phyloP scores from a whole-genome alignment of 306 rosid species.

The Canavalia ensiformis region DNA sequence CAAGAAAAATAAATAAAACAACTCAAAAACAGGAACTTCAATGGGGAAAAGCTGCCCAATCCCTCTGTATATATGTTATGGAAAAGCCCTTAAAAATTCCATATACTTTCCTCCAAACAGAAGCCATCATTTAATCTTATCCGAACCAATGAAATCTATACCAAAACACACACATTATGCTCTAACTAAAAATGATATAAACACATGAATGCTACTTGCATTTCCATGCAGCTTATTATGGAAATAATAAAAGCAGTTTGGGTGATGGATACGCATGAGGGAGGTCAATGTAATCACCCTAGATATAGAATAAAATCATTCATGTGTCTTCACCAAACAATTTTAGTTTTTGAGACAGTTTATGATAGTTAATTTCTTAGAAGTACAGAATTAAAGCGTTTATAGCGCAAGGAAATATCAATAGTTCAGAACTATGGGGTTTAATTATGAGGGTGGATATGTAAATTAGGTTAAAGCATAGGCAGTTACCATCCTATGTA shows the following conservation, averaged over 20 bases:
- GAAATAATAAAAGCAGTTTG: background rate
- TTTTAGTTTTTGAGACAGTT: background rate
- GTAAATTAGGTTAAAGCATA: conserved; percentile 6
- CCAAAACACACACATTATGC: background rate
- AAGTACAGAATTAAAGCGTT: conserved; percentile 7
- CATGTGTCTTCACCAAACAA: background rate
- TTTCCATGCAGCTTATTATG: conserved; percentile 52
- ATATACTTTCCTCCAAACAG: background rate
- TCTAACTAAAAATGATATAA: conserved; percentile 42
- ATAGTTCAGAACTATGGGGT: background rate
- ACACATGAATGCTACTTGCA: background rate
- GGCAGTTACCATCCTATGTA: background rate
- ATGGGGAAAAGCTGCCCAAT: background rate
- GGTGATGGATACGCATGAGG: conserved; percentile 53
- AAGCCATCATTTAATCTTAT: background rate
- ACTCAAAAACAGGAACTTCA: background rate
- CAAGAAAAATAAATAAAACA: too few relatives aligned
- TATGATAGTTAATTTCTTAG: background rate
- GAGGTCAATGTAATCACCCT: background rate
- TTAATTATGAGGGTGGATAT: background rate
- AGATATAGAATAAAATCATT: background rate
- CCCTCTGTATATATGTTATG: conserved; percentile 10
- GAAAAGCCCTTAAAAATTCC: conserved; percentile 4
- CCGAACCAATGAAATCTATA: background rate
- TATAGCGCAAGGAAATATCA: background rate